Base-by-base conservation (phyloP, 1,284 basidiomycete species). In the Malassezia psittaci region DNA sequence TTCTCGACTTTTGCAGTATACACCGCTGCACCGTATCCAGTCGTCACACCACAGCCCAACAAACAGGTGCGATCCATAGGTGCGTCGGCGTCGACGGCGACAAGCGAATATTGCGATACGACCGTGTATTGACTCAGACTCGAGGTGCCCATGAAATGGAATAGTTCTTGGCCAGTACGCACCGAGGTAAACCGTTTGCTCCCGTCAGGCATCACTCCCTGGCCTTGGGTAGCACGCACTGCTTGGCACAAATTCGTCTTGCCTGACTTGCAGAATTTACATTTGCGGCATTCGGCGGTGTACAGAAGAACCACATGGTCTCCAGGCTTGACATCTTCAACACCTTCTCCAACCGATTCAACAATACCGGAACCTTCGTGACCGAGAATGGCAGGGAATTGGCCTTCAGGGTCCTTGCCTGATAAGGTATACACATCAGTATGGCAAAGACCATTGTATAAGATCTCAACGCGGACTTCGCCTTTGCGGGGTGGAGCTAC, bases 91-190 rank as follows among this genome's bases (percentile, higher is more conserved):
- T 86, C 84, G 60, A 98, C 84, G 21, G 88, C 84, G 40, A 98
- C 93, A 19, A 99, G 87, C 34, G 91, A 96, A 60, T 90, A 90
- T 70, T 99, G 89, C 48, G 90, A 88, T 5, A 98, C 90, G 54
- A 98, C 94, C 11, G 94, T 98, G 80, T 98, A 99, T 77, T 98
- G 91, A 21, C 90, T 91, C 79, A 99, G 98, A 5, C 93, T 94
- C 43, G 91, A 96, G 19, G 86, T 89, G 45, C 93, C 93, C 94
- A 98, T 99, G 69, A 98, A 99, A 77, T 96, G 91, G 75, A 84
- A 81, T 63, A 99, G 81, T 50, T 85, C 81, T 77, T 94, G 80
- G 46, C 91, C 93, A 64, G 87, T 87, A 36, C 55, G 55, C 29
- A 29, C 55, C 78, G 85, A 84, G 54, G 83, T 85, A 83, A 99